phyloP scores from a whole-genome alignment of 208 protist species.

The Novymonas esmeraldas region DNA sequence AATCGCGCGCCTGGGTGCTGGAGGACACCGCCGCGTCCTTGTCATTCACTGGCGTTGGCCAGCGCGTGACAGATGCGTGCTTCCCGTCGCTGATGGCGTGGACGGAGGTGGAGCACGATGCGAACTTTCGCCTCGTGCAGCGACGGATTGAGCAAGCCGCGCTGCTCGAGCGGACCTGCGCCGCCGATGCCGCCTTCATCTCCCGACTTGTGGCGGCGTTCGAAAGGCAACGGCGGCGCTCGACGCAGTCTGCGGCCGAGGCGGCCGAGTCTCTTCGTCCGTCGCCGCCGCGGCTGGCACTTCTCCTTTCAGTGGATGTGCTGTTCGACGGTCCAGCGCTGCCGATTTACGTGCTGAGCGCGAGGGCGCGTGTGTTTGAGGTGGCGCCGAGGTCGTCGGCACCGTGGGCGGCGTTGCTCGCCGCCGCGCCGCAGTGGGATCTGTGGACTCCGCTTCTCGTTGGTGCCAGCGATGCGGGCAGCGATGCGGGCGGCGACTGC shows the following conservation, averaged over 20 bases:
- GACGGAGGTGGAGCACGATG: conserved; percentile 64
- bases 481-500: not conserved
- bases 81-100: conserved; percentile 77
- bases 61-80: conserved; percentile 82
- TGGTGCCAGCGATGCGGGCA: not conserved
- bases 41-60: conserved; percentile 58
- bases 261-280: not conserved
- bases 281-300: conserved; percentile 10
- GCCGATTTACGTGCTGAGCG: conserved; percentile 78
- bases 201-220: conserved; percentile 32
- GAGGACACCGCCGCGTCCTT: conserved; percentile 19
- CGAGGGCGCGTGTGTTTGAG: conserved; percentile 64
- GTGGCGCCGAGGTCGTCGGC: conserved; percentile 9
- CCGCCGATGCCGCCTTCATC: conserved; percentile 35
- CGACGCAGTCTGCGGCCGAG: not conserved
- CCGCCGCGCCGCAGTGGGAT: conserved; percentile 5
- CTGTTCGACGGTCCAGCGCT: conserved; percentile 68
- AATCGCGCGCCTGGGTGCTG: conserved; percentile 1
- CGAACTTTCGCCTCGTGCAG: conserved; percentile 46
- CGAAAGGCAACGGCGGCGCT: not conserved
- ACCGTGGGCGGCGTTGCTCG: not conserved
- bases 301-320: conserved; percentile 79
- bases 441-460: conserved; percentile 43
- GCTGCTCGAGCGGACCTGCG: conserved; percentile 52
- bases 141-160: conserved; percentile 44